Base-by-base conservation (phyloP, 345 rosid genomes). In the Bruguiera gymnorhiza region DNA sequence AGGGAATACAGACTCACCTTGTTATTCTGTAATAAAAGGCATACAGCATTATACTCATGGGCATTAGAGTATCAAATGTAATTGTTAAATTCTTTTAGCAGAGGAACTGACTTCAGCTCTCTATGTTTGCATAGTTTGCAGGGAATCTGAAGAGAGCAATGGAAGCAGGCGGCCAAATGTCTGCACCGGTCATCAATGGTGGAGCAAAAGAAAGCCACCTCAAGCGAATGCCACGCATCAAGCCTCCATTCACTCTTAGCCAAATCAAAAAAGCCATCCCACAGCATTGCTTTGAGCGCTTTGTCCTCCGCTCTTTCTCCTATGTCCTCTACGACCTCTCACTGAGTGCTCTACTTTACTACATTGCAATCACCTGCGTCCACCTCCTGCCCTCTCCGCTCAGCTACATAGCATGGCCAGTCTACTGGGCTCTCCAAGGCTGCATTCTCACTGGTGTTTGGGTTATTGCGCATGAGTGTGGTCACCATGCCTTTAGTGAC, bases 401-500 rank as follows among this genome's bases (percentile, higher is more conserved):
- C 15, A 2, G 64, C 65, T 72, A 27, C 48, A 2, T 72, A 1
- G 65, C 70, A 16, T 72, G 76, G 76, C 70, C 60, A 0, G 15
- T 72, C 48, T 72, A 72, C 58, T 65, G 70, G 70, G 63, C 60
- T 15, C 50, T 43, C 48, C 65, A 70, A 53, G 74, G 74, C 54
- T 73, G 77, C 21, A 16, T 73, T 26, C 70, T 67, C 62, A 73
- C 77, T 5, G 72, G 77, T 5, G 32, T 73, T 8, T 67, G 71
- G 71, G 72, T 65, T 18, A 26, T 73, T 34, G 72, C 62, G 1
- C 67, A 73, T 6, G 72, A 73, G 18, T 73, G 72, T 30, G 72
- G 77, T 15, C 72, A 73, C 61, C 61, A 61, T 3, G 77, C 77
- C 43, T 73, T 73, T 23, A 73, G 77, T 20, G 77, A 73, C 23